Evolutionary conservation across 2,329 filamentous ascomycete genomes (phyloP), one percentile per base, ranked within the genome.

Genomic region (Proliferodiscus dingleyae): DNA sequence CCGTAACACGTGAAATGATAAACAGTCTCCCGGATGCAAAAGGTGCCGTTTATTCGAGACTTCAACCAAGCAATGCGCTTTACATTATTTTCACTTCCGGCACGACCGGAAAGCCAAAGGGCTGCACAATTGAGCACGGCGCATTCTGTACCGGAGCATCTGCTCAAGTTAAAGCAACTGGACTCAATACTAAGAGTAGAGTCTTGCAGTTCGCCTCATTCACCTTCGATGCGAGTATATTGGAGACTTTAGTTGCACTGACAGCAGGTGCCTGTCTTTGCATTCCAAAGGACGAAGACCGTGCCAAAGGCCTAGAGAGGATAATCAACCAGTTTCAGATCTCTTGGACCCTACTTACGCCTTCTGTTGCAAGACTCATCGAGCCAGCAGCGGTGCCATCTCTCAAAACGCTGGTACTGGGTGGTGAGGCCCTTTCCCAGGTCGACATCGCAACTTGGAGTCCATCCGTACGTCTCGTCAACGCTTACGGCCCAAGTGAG

Each of bases 371-470:
- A 6, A 18, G 8, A 10, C 9, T 21, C 6, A 15, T 37, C n/a
- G 34, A 37, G 6, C 34, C 34, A 6, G 24, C 24, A 6, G 11
- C 24, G 6, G 24, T 26, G 24, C 24, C 24, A 26, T 6, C 24
- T n/a, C 24, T 26, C 6, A 26, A 33, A 47, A 26, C 24, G 37
- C 46, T 71, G 5, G 66, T 67, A 45, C 50, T 71, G 2, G 67
- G 63, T 1, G 67, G 68, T 0, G 68, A 71, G 49, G 44, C 59
- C 0, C 61, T 70, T 3, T 26, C 24, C 6, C 6, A 6, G 6
- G 11, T 6, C 24, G 6, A 26, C 11, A 26, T 26, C 24, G 24
- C 24, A 6, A 26, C 24, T 26, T 26, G 24, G 24, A 6, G 6
- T 6, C 6, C 6, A 6, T 6, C 24, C 11, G 6, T 26, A 6